A percentile compares a stretch with the other conserved stretches of the same genome.
Evolutionary conservation across 2,329 filamentous ascomycete species (phyloP).

Genomic region (Penicillium italicum): DNA sequence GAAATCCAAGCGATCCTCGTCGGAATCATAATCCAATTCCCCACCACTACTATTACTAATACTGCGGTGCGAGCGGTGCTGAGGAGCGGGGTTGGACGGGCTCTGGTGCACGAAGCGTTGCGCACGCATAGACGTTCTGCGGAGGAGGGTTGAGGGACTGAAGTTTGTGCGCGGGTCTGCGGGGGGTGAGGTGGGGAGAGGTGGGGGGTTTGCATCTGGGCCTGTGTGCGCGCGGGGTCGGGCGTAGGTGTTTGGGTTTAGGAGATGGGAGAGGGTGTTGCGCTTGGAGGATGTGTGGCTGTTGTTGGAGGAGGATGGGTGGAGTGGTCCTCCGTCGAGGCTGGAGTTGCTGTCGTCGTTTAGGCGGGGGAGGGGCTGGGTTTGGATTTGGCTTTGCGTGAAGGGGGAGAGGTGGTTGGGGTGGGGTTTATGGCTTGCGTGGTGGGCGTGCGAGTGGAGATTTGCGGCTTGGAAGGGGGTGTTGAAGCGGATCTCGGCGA

Average conservation of each 20-base stretch:
- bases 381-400: conserved; percentile 8
- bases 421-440: conserved; percentile 18
- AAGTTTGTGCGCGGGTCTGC: conserved; percentile 22
- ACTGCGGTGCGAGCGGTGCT: conserved; percentile 10
- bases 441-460: conserved; percentile 26
- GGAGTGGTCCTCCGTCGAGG: conserved; percentile 8
- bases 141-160: conserved; percentile 28
- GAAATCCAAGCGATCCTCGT: conserved; percentile 59
- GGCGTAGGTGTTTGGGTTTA: conserved; percentile 30
- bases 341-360: conserved; percentile 16
- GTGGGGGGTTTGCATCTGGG: conserved; percentile 15
- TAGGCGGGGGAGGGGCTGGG: background rate
- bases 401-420: conserved; percentile 25
- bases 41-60: conserved; percentile 22
- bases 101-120: conserved; percentile 17
- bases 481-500: conserved; percentile 89
- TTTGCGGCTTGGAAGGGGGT: conserved; percentile 57
- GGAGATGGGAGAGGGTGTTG: conserved; percentile 29
- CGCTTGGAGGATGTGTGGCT: conserved; percentile 27
- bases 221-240: conserved; percentile 29
- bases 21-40: conserved; percentile 13
- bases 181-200: conserved; percentile 18
- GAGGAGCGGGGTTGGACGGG: conserved; percentile 9
- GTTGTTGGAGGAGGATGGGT: background rate
- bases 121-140: conserved; percentile 28